Conservation (phyloP, 2,329 filamentous ascomycete genomes). For the Neonectria neomacrospora region DNA sequence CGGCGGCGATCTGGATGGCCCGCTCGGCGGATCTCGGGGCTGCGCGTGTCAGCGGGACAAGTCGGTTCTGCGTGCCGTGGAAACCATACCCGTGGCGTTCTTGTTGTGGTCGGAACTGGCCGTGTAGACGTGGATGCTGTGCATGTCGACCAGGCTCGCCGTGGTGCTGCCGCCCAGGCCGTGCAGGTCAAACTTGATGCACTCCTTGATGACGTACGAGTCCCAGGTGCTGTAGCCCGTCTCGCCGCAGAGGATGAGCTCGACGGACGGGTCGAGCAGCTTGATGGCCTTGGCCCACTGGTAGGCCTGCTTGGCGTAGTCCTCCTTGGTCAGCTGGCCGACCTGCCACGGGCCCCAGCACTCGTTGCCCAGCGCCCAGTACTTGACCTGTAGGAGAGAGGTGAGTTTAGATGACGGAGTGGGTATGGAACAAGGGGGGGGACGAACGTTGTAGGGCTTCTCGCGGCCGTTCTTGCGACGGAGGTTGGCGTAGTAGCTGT, state of each 20-base stretch:
- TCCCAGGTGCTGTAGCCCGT: constrained; percentile 78
- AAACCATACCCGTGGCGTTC: constrained; percentile 58
- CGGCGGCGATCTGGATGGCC: constrained; percentile 75
- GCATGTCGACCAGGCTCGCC: constrained; percentile 75
- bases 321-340: constrained; percentile 74
- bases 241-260: constrained; percentile 80
- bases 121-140: constrained; percentile 84
- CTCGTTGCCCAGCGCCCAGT: constrained; percentile 87
- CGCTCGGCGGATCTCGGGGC: constrained; percentile 77
- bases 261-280: constrained; percentile 75
- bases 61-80: not conserved
- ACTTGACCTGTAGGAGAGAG: constrained; percentile 66
- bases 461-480: constrained; percentile 79
- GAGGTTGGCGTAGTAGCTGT: constrained; percentile 85
- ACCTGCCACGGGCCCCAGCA: constrained; percentile 75
- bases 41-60: constrained; percentile 13
- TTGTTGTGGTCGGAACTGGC: constrained; percentile 62
- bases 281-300: constrained; percentile 80
- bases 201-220: constrained; percentile 76
- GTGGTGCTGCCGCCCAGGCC: constrained; percentile 48
- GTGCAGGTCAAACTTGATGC: constrained; percentile 58
- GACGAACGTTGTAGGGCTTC: constrained; percentile 73
- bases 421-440: not conserved
- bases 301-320: constrained; percentile 74
- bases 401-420: not conserved